Conservation (phyloP, 2,329 filamentous ascomycete genomes). For the Fusarium austroafricanum region DNA sequence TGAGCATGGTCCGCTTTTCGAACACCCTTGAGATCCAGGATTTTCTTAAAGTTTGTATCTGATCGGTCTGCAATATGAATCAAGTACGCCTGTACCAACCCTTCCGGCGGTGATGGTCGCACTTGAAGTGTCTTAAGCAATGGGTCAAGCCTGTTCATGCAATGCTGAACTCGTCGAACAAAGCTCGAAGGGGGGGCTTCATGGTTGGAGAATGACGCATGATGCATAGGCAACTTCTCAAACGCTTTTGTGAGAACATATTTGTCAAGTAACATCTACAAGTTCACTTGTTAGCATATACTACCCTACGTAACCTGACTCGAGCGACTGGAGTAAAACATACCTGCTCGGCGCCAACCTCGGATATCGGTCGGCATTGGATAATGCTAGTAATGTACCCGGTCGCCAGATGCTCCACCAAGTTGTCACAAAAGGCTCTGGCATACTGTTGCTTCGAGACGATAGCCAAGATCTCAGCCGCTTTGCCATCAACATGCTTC, state of each 20-base stretch:
- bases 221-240: constrained; percentile 74
- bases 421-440: constrained; percentile 91
- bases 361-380: constrained; percentile 89
- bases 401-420: constrained; percentile 87
- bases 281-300: constrained; percentile 39
- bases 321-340: constrained; percentile 24
- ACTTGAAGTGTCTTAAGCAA: constrained; percentile 98
- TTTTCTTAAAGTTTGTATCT: constrained; percentile 94
- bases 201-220: constrained; percentile 60
- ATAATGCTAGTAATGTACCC: constrained; percentile 87
- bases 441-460: constrained; percentile 94
- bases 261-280: constrained; percentile 91
- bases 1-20: constrained; percentile 83
- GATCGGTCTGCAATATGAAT: constrained; percentile 96
- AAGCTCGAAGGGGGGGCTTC: constrained; percentile 69
- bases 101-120: constrained; percentile 88
- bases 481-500: constrained; percentile 75
- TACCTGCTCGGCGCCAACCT: constrained; percentile 93
- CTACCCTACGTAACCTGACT: too few species aligned
- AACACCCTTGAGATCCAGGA: constrained; percentile 95
- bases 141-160: constrained; percentile 88
- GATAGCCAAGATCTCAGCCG: constrained; percentile 79
- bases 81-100: constrained; percentile 94
- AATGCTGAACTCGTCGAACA: constrained; percentile 85
- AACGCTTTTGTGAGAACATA: constrained; percentile 88